Evolutionary conservation across 176 grass and related monocot species (phyloP).

Genomic region (Rhynchospora tenuis): DNA sequence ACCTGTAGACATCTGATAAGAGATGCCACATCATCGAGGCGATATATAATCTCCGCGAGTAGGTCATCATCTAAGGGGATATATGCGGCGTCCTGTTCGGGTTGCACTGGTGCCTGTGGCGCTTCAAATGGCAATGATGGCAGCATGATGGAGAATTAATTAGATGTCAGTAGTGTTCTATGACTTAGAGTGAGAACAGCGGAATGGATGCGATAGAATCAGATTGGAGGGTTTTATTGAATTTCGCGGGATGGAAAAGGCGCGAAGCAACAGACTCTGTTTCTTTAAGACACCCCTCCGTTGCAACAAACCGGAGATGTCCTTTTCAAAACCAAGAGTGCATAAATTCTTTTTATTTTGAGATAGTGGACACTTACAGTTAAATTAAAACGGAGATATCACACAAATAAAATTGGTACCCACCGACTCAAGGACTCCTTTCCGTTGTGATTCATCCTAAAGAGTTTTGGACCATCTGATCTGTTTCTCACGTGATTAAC

Average conservation of each 20-base stretch:
- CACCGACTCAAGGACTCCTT: too few species aligned
- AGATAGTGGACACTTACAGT: too few species aligned
- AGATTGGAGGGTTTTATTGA: background rate
- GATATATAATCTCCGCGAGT: background rate
- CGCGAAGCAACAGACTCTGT: background rate
- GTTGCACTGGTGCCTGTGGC: background rate
- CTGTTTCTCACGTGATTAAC: too few species aligned
- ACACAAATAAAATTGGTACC: too few species aligned
- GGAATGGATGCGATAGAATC: background rate
- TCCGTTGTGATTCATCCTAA: too few species aligned
- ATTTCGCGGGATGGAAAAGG: background rate
- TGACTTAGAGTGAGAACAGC: background rate
- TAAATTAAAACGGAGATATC: too few species aligned
- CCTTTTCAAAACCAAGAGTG: too few species aligned
- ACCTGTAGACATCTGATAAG: constrained; percentile 1
- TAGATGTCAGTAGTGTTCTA: background rate
- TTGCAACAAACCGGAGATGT: background rate
- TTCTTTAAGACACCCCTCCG: background rate
- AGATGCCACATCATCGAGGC: background rate
- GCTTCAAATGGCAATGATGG: background rate
- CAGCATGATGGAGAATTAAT: background rate
- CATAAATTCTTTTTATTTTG: too few species aligned
- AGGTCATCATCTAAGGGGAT: background rate
- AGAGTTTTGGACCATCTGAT: too few species aligned
- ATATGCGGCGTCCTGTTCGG: background rate